A percentile compares a stretch with the other conserved stretches of the same genome.
phyloP scores from a whole-genome alignment of 2,329 filamentous ascomycete genomes.

The Xylariaceae sp. region DNA sequence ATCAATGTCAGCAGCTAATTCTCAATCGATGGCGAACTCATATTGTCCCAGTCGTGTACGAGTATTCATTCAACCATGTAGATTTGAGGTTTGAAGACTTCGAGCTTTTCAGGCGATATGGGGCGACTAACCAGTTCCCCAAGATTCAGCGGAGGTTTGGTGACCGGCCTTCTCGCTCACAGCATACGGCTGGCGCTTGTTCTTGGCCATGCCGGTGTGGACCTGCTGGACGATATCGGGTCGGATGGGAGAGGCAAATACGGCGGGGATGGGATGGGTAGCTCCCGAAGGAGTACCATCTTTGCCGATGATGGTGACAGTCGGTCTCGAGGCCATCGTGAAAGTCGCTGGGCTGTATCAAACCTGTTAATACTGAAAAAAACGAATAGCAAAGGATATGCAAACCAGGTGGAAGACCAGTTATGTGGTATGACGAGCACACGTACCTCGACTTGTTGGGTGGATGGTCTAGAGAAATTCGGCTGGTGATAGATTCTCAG shows the following conservation, averaged over 20 bases:
- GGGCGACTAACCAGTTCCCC: constrained; percentile 85
- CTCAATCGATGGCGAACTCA: background rate
- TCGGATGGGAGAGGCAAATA: constrained; percentile 96
- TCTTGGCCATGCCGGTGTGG: constrained; percentile 99
- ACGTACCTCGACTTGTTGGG: constrained; percentile 29
- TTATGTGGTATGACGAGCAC: constrained; percentile 3
- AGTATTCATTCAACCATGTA: background rate
- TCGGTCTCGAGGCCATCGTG: constrained; percentile 92
- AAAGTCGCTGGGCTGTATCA: constrained; percentile 25
- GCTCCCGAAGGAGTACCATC: constrained; percentile 88
- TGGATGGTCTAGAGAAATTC: constrained; percentile 23
- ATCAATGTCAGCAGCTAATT: constrained; percentile 15
- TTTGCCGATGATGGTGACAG: constrained; percentile 93
- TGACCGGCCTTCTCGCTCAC: constrained; percentile 99
- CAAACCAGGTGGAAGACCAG: background rate
- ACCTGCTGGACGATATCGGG: constrained; percentile 98
- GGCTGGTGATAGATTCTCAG: constrained; percentile 16
- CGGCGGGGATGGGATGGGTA: constrained; percentile 87
- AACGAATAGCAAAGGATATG: background rate
- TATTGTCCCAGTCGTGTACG: background rate
- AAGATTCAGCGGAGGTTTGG: constrained; percentile 99
- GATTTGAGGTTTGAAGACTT: background rate
- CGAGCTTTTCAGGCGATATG: constrained; percentile 3
- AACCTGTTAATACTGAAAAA: constrained; percentile 17
- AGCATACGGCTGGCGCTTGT: constrained; percentile 98